Conservation (phyloP, 352 stramenopile genomes). For the Globisporangium orthogonon region DNA sequence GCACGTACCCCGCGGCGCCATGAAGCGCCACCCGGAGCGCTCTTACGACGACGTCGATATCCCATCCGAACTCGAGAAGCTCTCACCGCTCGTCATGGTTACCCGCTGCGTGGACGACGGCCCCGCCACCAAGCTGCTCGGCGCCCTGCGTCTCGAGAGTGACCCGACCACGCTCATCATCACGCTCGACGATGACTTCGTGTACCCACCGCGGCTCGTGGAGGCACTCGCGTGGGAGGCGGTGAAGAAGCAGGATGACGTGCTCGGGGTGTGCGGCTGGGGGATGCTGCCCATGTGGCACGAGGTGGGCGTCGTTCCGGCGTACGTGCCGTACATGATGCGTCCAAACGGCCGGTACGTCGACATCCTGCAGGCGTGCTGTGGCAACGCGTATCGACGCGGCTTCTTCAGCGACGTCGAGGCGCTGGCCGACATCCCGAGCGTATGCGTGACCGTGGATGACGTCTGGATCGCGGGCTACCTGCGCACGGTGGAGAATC, state of each 20-base stretch:
- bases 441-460: constrained; percentile 72
- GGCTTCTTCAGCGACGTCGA: constrained; percentile 73
- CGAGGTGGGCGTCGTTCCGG: constrained; percentile 64
- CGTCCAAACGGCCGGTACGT: constrained; percentile 60
- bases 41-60: constrained; percentile 72
- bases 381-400: constrained; percentile 64
- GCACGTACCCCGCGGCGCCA: constrained; percentile 58
- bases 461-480: constrained; percentile 82
- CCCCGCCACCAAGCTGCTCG: constrained; percentile 72
- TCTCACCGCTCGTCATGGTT: constrained; percentile 48
- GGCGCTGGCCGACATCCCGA: constrained; percentile 54
- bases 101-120: constrained; percentile 79
- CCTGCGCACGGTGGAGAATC: constrained; percentile 55
- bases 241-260: constrained; percentile 44
- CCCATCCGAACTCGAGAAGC: constrained; percentile 29
- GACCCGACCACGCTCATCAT: constrained; percentile 67
- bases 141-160: constrained; percentile 49
- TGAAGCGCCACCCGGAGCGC: constrained; percentile 70
- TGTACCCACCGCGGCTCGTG: constrained; percentile 57
- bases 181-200: constrained; percentile 81
- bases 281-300: constrained; percentile 73
- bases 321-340: constrained; percentile 83
- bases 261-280: constrained; percentile 71
- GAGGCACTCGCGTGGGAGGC: constrained; percentile 68
- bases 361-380: constrained; percentile 70